Percentiles rank a stretch among this genome's conserved stretches.
Evolutionary conservation across 1,284 basidiomycete genomes (phyloP).

Genomic region (Quambalaria eucalypti): DNA sequence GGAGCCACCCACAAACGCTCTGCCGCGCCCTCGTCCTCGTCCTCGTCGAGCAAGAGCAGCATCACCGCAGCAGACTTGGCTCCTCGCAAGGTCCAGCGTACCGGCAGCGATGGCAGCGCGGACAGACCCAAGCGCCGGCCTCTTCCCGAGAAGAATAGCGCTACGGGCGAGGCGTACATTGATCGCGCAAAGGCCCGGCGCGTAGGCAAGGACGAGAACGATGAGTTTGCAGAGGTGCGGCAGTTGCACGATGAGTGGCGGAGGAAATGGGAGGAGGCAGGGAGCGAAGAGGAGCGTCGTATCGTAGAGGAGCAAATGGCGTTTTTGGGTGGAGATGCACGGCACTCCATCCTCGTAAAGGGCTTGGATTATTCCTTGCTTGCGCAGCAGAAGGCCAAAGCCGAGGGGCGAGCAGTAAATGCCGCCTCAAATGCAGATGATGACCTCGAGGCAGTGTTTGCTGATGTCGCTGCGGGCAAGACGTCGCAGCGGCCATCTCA

Average conservation of each 20-base stretch:
- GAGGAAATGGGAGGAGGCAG: conserved; percentile 51
- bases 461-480: conserved; percentile 47
- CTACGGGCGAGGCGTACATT: conserved; percentile 10
- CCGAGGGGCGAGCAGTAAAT: conserved; percentile 54
- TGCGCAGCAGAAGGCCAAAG: conserved; percentile 65
- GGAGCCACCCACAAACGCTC: conserved; percentile 1
- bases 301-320: conserved; percentile 63
- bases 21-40: not conserved
- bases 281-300: conserved; percentile 55
- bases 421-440: conserved; percentile 64
- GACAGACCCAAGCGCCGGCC: not conserved
- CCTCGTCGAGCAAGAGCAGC: conserved; percentile 1
- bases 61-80: not conserved
- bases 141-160: conserved; percentile 3
- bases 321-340: conserved; percentile 77
- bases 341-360: conserved; percentile 76
- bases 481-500: conserved; percentile 15
- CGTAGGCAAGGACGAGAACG: conserved; percentile 3
- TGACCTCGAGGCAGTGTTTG: conserved; percentile 65
- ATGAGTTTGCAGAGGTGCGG: conserved; percentile 56
- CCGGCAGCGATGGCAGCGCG: not conserved
- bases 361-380: conserved; percentile 80
- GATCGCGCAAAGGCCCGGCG: conserved; percentile 13
- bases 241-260: conserved; percentile 71
- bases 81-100: conserved; percentile 5